Percentiles rank a stretch among this genome's conserved stretches.
Evolutionary conservation across 768 basidiomycete genomes (phyloP).

Genomic region (Pisolithus tinctorius): DNA sequence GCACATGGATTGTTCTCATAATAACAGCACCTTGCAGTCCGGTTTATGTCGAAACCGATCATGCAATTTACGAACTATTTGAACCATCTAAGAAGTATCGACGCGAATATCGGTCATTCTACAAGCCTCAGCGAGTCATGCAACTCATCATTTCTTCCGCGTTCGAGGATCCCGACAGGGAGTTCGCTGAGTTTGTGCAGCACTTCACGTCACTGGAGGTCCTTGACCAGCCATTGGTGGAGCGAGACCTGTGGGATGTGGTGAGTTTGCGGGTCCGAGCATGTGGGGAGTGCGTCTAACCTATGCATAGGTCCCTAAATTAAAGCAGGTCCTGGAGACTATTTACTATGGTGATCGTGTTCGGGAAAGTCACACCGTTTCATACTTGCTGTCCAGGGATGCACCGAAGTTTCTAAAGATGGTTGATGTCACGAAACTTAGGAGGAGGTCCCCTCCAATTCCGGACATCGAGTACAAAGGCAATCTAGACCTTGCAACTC

Average conservation of each 20-base stretch:
- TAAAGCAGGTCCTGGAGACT: slow-evolving; percentile 16
- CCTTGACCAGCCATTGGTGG: slow-evolving; percentile 10
- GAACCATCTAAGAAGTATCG: slow-evolving; percentile 42
- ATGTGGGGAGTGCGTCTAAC: not conserved
- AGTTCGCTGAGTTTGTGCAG: slow-evolving; percentile 30
- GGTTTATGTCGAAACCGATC: slow-evolving; percentile 57
- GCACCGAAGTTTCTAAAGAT: slow-evolving; percentile 11
- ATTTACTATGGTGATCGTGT: slow-evolving; percentile 15
- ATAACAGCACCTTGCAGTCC: slow-evolving; percentile 35
- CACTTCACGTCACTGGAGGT: slow-evolving; percentile 20
- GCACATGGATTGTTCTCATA: not conserved
- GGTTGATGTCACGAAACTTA: slow-evolving; percentile 1
- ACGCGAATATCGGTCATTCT: slow-evolving; percentile 39
- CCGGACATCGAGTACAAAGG: slow-evolving; percentile 17
- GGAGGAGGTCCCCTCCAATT: not conserved
- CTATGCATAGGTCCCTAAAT: slow-evolving; percentile 12
- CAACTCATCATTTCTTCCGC: slow-evolving; percentile 38
- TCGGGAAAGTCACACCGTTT: slow-evolving; percentile 15
- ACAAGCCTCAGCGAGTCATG: slow-evolving; percentile 42
- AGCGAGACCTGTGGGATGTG: slow-evolving; percentile 22
- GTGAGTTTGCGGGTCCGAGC: slow-evolving; percentile 8
- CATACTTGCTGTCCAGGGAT: slow-evolving; percentile 9
- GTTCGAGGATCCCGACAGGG: slow-evolving; percentile 17
- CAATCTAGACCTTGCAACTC: slow-evolving; percentile 50
- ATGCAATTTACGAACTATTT: slow-evolving; percentile 56